phyloP scores from a whole-genome alignment of 768 basidiomycete genomes.

The Leucosporidium creatinivorum region DNA sequence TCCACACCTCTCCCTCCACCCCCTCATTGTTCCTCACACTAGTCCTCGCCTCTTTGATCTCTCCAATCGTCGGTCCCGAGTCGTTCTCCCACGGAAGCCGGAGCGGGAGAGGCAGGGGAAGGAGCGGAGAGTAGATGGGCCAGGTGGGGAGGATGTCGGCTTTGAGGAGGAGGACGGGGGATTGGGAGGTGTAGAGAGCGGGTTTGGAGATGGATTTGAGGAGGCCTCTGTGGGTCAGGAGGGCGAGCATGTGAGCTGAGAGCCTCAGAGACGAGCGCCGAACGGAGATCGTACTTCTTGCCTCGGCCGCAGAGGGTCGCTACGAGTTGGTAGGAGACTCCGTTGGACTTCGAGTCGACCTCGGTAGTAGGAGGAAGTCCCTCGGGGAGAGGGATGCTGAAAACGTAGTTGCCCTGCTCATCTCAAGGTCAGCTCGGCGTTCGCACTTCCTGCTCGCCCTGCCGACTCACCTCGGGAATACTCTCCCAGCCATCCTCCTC shows the following conservation, averaged over 20 bases:
- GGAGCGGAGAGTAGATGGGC: conserved; percentile 19
- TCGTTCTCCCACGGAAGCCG: conserved; percentile 14
- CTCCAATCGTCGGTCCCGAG: conserved; percentile 6
- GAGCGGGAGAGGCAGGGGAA: conserved; percentile 9
- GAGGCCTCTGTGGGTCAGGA: neutral
- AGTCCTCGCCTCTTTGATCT: conserved; percentile 6
- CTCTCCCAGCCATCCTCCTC: conserved; percentile 21
- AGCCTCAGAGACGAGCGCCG: neutral
- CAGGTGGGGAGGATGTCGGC: conserved; percentile 23
- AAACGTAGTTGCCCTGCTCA: conserved; percentile 72
- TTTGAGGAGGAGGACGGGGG: conserved; percentile 23
- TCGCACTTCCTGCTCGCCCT: too few relatives aligned
- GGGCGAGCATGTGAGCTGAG: too few relatives aligned
- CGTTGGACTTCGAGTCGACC: conserved; percentile 63
- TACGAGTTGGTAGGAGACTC: conserved; percentile 82
- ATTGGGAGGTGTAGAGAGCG: conserved; percentile 1
- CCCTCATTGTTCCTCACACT: neutral
- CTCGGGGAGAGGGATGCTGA: conserved; percentile 85
- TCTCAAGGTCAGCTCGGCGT: neutral
- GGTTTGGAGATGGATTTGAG: conserved; percentile 16
- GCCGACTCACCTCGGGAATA: conserved; percentile 20
- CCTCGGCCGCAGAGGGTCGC: conserved; percentile 78
- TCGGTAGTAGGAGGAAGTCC: conserved; percentile 79
- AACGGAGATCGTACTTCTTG: conserved; percentile 56
- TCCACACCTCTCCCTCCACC: conserved; percentile 12